Evolutionary conservation across 352 stramenopile genomes (phyloP).

Genomic region (Blastocystis sp.): DNA sequence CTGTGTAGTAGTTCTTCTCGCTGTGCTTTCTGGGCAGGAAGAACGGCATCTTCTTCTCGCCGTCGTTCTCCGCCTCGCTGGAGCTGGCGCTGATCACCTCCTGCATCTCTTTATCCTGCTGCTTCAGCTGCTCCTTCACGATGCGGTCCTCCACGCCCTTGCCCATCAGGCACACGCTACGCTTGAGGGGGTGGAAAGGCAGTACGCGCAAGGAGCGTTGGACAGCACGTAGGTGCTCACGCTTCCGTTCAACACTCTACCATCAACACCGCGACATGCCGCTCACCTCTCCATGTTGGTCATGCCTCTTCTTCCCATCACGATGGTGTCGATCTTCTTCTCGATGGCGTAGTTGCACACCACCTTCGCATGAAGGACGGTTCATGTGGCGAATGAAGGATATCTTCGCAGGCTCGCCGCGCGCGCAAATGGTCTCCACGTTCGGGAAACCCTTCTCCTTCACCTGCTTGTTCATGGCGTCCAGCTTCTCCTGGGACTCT

Average conservation of each 20-base stretch:
- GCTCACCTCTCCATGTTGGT: conserved; percentile 52
- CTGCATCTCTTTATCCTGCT: conserved; percentile 36
- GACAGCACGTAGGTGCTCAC: conserved; percentile 43
- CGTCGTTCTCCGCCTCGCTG: conserved; percentile 27
- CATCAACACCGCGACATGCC: background rate
- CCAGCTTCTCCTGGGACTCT: conserved; percentile 64
- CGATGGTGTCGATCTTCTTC: conserved; percentile 65
- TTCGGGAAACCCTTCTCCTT: conserved; percentile 57
- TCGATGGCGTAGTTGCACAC: conserved; percentile 28
- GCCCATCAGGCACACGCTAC: conserved; percentile 68
- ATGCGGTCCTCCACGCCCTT: conserved; percentile 44
- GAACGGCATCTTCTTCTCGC: conserved; percentile 61
- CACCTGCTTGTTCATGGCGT: conserved; percentile 33
- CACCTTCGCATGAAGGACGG: conserved; percentile 27
- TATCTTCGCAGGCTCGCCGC: conserved; percentile 53
- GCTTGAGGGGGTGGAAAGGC: background rate
- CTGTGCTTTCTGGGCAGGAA: conserved; percentile 63
- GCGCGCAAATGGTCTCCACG: conserved; percentile 43
- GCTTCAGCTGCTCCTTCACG: conserved; percentile 14
- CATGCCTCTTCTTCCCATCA: conserved; percentile 69
- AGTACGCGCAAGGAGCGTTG: conserved; percentile 66
- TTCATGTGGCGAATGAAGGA: background rate
- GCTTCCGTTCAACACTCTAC: conserved; percentile 55
- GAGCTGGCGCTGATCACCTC: background rate
- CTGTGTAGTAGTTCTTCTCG: conserved; percentile 56